These are phyloP conservation scores for Pythium monospermum DNA, from an alignment of 352 stramenopile species.

Conservation along the genomic window DNA sequence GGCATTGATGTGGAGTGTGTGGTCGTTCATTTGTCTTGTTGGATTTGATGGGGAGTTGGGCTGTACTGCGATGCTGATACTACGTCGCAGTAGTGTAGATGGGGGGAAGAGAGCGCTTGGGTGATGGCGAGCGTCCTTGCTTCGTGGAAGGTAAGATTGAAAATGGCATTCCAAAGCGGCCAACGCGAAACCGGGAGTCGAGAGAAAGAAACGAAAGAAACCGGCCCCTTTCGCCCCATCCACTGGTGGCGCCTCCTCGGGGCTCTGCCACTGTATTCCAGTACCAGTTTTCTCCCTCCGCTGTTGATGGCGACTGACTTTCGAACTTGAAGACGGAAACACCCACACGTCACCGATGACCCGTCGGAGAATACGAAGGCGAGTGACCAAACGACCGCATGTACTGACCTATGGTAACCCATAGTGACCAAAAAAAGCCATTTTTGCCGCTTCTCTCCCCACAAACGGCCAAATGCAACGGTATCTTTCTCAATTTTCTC, in stretches of 20 bases:
- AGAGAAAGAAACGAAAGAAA: not conserved
- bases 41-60: not conserved
- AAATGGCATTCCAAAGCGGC: not conserved
- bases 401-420: not conserved
- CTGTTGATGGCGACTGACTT: not conserved
- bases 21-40: not conserved
- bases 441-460: not conserved
- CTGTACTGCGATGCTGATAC: not conserved
- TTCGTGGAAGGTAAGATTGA: not conserved
- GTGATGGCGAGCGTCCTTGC: not conserved
- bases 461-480: too few species aligned
- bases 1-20: conserved; percentile 8
- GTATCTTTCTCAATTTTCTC: not conserved
- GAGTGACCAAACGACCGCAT: not conserved
- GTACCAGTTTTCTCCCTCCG: not conserved
- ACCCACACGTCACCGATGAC: not conserved
- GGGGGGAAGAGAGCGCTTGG: not conserved
- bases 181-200: not conserved
- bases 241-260: not conserved
- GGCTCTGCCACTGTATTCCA: not conserved
- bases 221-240: too few species aligned
- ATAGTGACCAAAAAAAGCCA: not conserved
- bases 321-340: not conserved
- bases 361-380: not conserved
- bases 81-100: not conserved